Conservation (phyloP, 805 yeast species). For the Candida suzukii region DNA sequence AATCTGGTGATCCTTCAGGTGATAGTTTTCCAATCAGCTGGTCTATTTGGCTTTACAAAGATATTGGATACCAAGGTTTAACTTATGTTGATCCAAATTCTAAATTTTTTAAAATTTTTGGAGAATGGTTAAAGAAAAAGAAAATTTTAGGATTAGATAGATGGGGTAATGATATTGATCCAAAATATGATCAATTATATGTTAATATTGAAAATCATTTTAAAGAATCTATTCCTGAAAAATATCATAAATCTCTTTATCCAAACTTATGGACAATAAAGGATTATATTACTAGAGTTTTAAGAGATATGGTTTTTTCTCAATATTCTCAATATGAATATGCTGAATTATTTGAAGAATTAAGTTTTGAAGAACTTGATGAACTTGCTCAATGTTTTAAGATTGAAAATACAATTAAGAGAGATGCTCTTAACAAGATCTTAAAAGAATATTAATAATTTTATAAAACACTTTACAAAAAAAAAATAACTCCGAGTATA, state of each 20-base stretch:
- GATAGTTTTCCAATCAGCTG: slow-evolving; percentile 37
- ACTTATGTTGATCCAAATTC: slow-evolving; percentile 39
- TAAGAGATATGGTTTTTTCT: slow-evolving; percentile 36
- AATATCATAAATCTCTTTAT: slow-evolving; percentile 31
- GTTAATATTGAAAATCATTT: slow-evolving; percentile 30
- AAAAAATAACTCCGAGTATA: too few relatives aligned
- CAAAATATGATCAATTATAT: slow-evolving; percentile 31
- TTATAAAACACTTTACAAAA: too few relatives aligned
- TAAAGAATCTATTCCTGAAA: slow-evolving; percentile 31
- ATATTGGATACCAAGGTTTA: slow-evolving; percentile 45
- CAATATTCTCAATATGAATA: slow-evolving; percentile 38
- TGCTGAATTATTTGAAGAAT: slow-evolving; percentile 35
- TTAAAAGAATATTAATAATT: slow-evolving; percentile 1
- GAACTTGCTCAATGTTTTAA: slow-evolving; percentile 45
- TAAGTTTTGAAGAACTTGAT: slow-evolving; percentile 38
- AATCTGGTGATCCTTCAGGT: slow-evolving; percentile 40
- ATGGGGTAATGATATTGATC: slow-evolving; percentile 43
- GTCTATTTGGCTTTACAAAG: slow-evolving; percentile 50
- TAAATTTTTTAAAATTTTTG: slow-evolving; percentile 34
- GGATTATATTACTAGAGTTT: slow-evolving; percentile 30
- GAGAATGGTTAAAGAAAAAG: slow-evolving; percentile 36
- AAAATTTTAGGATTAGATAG: slow-evolving; percentile 37
- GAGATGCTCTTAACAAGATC: slow-evolving; percentile 32
- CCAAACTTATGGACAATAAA: slow-evolving; percentile 18
- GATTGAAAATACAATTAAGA: slow-evolving; percentile 35